Evolutionary conservation across 108 stramenopile species (phyloP).

Genomic region (Nitzschia palea): DNA sequence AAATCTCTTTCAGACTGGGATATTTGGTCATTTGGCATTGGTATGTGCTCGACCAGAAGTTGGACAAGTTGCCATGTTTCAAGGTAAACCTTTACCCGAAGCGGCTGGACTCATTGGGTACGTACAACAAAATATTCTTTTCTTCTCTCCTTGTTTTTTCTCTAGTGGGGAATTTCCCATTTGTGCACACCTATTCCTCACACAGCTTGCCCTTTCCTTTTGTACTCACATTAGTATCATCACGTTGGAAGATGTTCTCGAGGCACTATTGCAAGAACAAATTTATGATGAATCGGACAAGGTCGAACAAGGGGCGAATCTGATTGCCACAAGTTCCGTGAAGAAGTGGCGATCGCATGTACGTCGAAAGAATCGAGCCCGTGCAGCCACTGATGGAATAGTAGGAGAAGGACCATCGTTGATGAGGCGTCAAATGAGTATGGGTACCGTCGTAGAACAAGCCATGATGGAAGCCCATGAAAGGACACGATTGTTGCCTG

Average conservation of each 20-base stretch:
- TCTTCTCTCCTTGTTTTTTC: too few relatives aligned
- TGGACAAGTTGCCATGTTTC: conserved; percentile 47
- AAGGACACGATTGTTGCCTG: not conserved
- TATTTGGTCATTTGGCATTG: conserved; percentile 71
- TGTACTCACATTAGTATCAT: conserved; percentile 37
- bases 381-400: not conserved
- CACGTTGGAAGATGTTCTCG: conserved; percentile 80
- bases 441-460: conserved; percentile 8
- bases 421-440: not conserved
- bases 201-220: not conserved
- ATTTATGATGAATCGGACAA: conserved; percentile 78
- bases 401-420: too few relatives aligned
- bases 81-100: conserved; percentile 51
- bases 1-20: conserved; percentile 75
- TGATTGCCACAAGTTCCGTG: conserved; percentile 36
- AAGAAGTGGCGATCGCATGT: conserved; percentile 48
- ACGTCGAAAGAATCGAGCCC: conserved; percentile 32
- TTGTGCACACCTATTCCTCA: not conserved
- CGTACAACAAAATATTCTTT: too few relatives aligned
- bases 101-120: conserved; percentile 69
- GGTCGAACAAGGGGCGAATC: conserved; percentile 24
- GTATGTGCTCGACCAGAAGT: conserved; percentile 62
- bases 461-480: conserved; percentile 17
- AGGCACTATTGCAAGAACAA: conserved; percentile 76
- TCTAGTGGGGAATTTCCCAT: not conserved